Percentiles rank a stretch among this genome's conserved stretches.
Conservation (phyloP, 192 early-diverging fungal species). For the Diversispora eburnea region DNA sequence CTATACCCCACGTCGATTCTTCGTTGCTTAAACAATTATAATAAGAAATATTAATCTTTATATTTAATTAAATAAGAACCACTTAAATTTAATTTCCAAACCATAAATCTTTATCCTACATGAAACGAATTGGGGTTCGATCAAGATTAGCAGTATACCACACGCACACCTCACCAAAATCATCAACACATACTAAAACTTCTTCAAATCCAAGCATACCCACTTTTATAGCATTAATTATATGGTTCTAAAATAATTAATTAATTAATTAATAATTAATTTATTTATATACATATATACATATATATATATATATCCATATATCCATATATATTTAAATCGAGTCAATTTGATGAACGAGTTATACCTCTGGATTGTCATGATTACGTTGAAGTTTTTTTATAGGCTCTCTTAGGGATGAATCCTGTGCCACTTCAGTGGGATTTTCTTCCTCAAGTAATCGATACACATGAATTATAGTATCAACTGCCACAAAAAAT, state of each 20-base stretch:
- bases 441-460: too few relatives aligned
- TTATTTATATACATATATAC: background rate
- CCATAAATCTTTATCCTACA: conserved; percentile 29
- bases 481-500: too few relatives aligned
- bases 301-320: too few relatives aligned
- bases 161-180: conserved; percentile 50
- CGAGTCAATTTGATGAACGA: too few relatives aligned
- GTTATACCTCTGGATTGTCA: too few relatives aligned
- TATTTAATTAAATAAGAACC: too few relatives aligned
- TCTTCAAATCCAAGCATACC: conserved; percentile 50
- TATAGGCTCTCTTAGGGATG: too few relatives aligned
- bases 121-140: conserved; percentile 39
- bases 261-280: background rate
- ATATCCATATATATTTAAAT: too few relatives aligned
- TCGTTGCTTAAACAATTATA: conserved; percentile 30
- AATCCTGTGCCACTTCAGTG: too few relatives aligned
- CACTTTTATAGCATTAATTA: conserved; percentile 60
- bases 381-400: too few relatives aligned
- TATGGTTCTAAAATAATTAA: background rate
- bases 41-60: too few relatives aligned
- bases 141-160: conserved; percentile 47
- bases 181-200: conserved; percentile 51
- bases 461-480: too few relatives aligned
- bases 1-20: conserved; percentile 58
- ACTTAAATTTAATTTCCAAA: background rate